phyloP scores from a whole-genome alignment of 495 filamentous ascomycete species.

The Astrocystis sublimbata region DNA sequence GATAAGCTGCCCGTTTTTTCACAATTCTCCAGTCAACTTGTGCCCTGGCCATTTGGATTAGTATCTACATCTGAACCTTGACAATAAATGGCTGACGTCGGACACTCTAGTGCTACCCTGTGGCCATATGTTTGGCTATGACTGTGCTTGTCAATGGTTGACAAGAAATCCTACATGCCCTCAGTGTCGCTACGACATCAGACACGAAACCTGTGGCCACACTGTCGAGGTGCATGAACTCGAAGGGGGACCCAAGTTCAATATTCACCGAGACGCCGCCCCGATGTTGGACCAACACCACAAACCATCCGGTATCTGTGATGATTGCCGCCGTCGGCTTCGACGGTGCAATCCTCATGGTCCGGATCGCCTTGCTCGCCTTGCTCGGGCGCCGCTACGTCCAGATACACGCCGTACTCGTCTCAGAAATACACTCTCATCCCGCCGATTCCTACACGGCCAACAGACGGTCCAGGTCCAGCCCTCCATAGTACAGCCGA shows the following conservation, averaged over 20 bases:
- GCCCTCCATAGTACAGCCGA: too few species aligned
- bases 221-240: background rate
- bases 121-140: constrained; percentile 7
- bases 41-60: too few species aligned
- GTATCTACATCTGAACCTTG: too few species aligned
- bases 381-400: too few species aligned
- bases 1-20: background rate
- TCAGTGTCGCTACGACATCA: background rate
- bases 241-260: background rate
- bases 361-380: too few species aligned
- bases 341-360: too few species aligned
- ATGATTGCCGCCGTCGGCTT: too few species aligned
- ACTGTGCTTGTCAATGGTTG: background rate
- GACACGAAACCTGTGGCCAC: background rate
- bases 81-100: background rate
- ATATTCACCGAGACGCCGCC: background rate
- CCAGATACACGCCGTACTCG: too few species aligned
- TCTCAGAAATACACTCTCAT: too few species aligned
- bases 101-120: constrained; percentile 3
- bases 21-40: too few species aligned
- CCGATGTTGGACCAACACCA: background rate
- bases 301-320: background rate
- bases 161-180: background rate
- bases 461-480: too few species aligned
- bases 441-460: too few species aligned